Percentiles rank a stretch among this genome's conserved stretches.
Evolutionary conservation across 179 eudicot species (phyloP).

Genomic region (Silene noctiflora): DNA sequence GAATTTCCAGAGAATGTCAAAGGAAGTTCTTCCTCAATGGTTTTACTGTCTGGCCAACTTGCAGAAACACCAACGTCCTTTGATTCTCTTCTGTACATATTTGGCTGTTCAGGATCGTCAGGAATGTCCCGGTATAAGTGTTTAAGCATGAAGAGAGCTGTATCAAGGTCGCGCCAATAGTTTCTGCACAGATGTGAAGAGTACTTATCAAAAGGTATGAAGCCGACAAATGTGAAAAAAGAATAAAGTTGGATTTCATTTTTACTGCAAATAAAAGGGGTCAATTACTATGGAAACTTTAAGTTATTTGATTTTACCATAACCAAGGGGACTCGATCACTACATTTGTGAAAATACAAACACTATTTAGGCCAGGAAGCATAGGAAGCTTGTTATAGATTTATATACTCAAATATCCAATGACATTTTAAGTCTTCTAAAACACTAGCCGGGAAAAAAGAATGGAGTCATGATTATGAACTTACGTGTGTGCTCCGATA

Average conservation of each 20-base stretch:
- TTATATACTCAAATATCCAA: background rate
- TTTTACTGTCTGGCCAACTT: slow-evolving; percentile 36
- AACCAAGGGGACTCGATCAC: background rate
- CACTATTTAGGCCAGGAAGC: background rate
- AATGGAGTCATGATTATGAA: slow-evolving; percentile 3
- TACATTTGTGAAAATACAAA: background rate
- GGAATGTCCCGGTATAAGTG: slow-evolving; percentile 78
- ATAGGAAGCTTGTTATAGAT: background rate
- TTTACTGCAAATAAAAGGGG: background rate
- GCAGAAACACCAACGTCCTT: slow-evolving; percentile 25
- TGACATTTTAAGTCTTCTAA: background rate
- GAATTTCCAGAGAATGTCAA: slow-evolving; percentile 54
- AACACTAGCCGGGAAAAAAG: background rate
- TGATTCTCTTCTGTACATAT: slow-evolving; percentile 13
- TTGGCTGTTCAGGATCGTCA: slow-evolving; percentile 36
- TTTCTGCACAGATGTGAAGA: slow-evolving; percentile 44
- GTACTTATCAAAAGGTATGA: background rate
- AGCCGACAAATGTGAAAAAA: background rate
- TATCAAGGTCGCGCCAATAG: slow-evolving; percentile 91
- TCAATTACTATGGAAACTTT: background rate
- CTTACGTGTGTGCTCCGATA: slow-evolving; percentile 93
- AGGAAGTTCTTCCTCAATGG: slow-evolving; percentile 56
- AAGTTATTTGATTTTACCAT: background rate
- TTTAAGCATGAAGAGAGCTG: slow-evolving; percentile 85
- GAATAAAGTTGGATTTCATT: background rate